Percentiles rank a stretch among this genome's conserved stretches.
phyloP scores from a whole-genome alignment of 148 eudicot genomes.

The Silene uniflora region DNA sequence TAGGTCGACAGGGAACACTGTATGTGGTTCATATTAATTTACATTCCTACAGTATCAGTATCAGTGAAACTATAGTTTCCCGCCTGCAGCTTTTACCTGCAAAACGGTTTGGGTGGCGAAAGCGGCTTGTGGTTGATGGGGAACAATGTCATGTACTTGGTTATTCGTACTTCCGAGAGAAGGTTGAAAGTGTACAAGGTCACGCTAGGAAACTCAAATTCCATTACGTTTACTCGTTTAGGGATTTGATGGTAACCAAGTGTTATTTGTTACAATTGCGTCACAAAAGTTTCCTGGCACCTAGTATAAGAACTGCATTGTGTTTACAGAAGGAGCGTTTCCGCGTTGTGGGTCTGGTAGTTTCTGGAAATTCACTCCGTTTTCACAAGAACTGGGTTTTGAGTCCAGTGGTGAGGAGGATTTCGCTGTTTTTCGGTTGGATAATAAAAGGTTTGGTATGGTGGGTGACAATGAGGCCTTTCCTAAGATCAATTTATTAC shows the following conservation, averaged over 20 bases:
- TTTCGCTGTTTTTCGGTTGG: neutral
- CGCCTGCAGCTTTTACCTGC: neutral
- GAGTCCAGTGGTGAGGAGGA: neutral
- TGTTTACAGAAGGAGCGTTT: constrained; percentile 7
- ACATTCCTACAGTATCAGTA: neutral
- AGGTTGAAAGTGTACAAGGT: neutral
- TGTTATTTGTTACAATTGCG: neutral
- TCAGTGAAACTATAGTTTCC: neutral
- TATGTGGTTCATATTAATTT: neutral
- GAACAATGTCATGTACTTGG: neutral
- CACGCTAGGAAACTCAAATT: neutral
- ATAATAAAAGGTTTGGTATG: neutral
- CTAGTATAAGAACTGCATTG: constrained; percentile 10
- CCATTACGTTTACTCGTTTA: neutral
- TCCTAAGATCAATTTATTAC: neutral
- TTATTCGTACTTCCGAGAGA: neutral
- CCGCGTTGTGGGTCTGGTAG: neutral
- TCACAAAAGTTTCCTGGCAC: neutral
- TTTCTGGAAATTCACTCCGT: neutral
- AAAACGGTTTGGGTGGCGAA: neutral
- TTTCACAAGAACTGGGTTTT: neutral
- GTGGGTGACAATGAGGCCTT: neutral
- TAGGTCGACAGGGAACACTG: neutral
- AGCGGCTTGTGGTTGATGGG: neutral
- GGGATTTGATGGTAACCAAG: neutral